Evolutionary conservation across 2,329 filamentous ascomycete genomes (phyloP).

Genomic region (Helotiales sp.): DNA sequence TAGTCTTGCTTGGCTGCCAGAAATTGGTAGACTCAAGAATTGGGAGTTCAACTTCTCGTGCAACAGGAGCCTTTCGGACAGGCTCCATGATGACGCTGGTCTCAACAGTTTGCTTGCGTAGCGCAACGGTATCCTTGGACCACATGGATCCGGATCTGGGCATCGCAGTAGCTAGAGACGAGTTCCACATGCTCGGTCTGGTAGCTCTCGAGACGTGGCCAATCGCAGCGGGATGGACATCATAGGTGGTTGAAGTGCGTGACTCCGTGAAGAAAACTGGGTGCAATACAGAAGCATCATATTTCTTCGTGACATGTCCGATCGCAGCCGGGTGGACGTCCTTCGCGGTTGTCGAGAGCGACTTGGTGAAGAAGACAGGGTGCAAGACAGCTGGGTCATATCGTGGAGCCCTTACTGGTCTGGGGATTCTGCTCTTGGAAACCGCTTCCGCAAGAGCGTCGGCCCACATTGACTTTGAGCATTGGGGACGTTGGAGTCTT

Average conservation of each 20-base stretch:
- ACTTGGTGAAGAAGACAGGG: conserved; percentile 26
- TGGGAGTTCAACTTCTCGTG: conserved; percentile 7
- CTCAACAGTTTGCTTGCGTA: not conserved
- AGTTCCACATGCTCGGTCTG: conserved; percentile 10
- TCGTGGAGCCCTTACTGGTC: not conserved
- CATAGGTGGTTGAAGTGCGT: conserved; percentile 8
- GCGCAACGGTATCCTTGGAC: conserved; percentile 5
- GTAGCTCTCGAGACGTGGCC: conserved; percentile 10
- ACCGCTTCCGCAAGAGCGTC: conserved; percentile 23
- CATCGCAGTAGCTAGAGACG: not conserved
- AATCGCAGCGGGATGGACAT: conserved; percentile 26
- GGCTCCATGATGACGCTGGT: not conserved
- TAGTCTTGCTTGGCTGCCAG: conserved; percentile 5
- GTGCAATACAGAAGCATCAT: conserved; percentile 22
- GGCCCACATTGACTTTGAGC: conserved; percentile 18
- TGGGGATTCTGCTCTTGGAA: not conserved
- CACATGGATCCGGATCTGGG: conserved; percentile 4
- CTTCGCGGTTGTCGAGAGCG: conserved; percentile 6
- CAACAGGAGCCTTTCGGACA: conserved; percentile 9
- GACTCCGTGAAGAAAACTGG: conserved; percentile 27
- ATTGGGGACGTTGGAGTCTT: conserved; percentile 17
- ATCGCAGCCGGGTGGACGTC: conserved; percentile 26
- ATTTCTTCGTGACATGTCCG: conserved; percentile 12
- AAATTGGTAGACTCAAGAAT: conserved; percentile 6
- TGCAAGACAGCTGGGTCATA: conserved; percentile 23